Percentiles rank a stretch among this genome's conserved stretches.
These are phyloP conservation scores for Xylaria venustula DNA, from an alignment of 495 filamentous ascomycete genomes.

Conservation along the genomic window DNA sequence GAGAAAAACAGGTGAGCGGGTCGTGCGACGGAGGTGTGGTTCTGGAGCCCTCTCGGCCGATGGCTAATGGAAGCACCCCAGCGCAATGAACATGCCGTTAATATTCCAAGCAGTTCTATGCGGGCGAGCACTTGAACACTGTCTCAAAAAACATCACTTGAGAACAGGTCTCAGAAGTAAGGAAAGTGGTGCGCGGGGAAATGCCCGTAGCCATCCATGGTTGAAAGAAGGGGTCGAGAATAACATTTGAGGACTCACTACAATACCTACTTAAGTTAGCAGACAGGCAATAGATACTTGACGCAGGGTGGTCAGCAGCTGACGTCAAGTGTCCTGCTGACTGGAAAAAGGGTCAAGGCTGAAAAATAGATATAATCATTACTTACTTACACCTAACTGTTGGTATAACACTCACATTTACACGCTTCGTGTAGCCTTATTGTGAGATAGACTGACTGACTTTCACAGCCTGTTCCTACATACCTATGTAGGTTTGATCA, in stretches of 20 bases:
- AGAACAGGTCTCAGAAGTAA: not conserved
- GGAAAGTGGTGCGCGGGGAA: not conserved
- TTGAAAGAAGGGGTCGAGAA: too few relatives aligned
- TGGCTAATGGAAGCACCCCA: not conserved
- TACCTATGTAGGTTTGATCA: too few relatives aligned
- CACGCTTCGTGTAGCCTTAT: too few relatives aligned
- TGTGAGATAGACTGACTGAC: too few relatives aligned
- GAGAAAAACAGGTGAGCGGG: not conserved
- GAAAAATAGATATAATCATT: too few relatives aligned
- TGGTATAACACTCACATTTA: too few relatives aligned
- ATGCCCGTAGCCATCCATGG: too few relatives aligned
- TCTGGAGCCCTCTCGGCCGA: not conserved
- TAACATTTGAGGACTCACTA: too few relatives aligned
- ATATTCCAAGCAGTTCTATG: not conserved
- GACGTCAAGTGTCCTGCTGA: not conserved
- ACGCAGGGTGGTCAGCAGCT: not conserved
- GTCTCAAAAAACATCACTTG: not conserved
- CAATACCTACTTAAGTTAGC: not conserved
- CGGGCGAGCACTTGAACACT: not conserved
- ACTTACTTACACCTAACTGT: too few relatives aligned
- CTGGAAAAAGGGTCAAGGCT: not conserved
- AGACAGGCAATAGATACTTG: not conserved
- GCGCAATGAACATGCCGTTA: not conserved
- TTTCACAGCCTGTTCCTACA: too few relatives aligned
- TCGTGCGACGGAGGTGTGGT: conserved; percentile 1